Evolutionary conservation across 2,329 filamentous ascomycete genomes (phyloP).

Genomic region (Cercospora sesami): DNA sequence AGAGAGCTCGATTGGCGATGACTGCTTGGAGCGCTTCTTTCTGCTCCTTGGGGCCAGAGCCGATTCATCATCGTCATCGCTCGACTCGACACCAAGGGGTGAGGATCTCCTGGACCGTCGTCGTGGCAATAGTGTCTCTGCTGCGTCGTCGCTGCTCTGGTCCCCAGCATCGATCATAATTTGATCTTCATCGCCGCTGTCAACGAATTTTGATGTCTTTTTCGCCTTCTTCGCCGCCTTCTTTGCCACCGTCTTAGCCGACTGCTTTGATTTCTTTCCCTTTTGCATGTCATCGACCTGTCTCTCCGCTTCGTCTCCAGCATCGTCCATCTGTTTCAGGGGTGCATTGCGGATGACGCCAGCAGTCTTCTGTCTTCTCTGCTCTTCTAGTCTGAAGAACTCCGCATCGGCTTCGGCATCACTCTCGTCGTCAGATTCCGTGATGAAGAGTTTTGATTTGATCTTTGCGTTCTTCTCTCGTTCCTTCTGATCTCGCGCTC

Average conservation of each 20-base stretch:
- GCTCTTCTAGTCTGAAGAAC: slow-evolving; percentile 77
- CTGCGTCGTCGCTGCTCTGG: slow-evolving; percentile 10
- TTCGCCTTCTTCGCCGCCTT: slow-evolving; percentile 14
- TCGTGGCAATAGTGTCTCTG: background rate
- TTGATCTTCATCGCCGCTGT: slow-evolving; percentile 27
- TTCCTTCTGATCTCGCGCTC: slow-evolving; percentile 65
- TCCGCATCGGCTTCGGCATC: slow-evolving; percentile 70
- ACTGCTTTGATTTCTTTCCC: slow-evolving; percentile 23
- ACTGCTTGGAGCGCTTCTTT: slow-evolving; percentile 6
- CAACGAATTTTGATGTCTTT: background rate
- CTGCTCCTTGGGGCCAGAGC: background rate
- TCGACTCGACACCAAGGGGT: background rate
- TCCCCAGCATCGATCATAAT: slow-evolving; percentile 22
- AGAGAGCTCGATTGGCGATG: slow-evolving; percentile 19
- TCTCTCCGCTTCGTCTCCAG: slow-evolving; percentile 38
- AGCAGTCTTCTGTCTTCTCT: slow-evolving; percentile 59
- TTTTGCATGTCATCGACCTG: slow-evolving; percentile 31
- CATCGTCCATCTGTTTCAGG: slow-evolving; percentile 41
- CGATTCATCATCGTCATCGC: slow-evolving; percentile 8
- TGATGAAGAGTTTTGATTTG: slow-evolving; percentile 81
- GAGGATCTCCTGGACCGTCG: background rate
- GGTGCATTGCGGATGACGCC: slow-evolving; percentile 53
- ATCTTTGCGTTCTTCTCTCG: slow-evolving; percentile 75
- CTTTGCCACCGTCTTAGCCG: slow-evolving; percentile 23
- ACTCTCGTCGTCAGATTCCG: slow-evolving; percentile 84